These are phyloP conservation scores for Chaetomiaceae sp. DNA, from an alignment of 2,329 filamentous ascomycete genomes.

Conservation along the genomic window DNA sequence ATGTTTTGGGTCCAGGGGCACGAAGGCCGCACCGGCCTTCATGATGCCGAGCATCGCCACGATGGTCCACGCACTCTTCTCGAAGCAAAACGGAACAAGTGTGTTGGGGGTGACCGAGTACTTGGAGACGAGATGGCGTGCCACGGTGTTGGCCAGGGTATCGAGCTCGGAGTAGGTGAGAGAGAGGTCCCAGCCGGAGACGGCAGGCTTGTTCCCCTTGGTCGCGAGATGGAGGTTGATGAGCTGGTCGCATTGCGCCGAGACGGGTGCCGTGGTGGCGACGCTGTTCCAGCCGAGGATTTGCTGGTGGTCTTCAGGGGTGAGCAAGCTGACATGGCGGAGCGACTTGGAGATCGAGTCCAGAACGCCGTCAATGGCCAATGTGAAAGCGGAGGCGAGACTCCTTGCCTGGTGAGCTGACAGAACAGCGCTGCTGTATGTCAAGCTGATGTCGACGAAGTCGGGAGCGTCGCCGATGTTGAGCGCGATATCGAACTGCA, in stretches of 20 bases:
- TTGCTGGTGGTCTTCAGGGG: background rate
- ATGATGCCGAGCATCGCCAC: constrained; percentile 33
- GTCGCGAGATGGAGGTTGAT: constrained; percentile 1
- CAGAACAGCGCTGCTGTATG: constrained; percentile 4
- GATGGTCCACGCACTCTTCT: constrained; percentile 32
- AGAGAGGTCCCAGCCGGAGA: constrained; percentile 30
- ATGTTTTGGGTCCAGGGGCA: constrained; percentile 35
- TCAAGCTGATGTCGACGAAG: constrained; percentile 12
- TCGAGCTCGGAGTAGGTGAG: constrained; percentile 32
- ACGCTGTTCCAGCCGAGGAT: constrained; percentile 2
- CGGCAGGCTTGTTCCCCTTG: constrained; percentile 27
- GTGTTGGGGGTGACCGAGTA: constrained; percentile 29
- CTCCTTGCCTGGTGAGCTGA: background rate
- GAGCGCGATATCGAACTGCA: constrained; percentile 7
- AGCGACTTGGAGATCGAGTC: constrained; percentile 5
- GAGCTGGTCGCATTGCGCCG: constrained; percentile 17
- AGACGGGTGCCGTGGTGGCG: background rate
- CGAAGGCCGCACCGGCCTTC: constrained; percentile 32
- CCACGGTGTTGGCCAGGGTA: constrained; percentile 25
- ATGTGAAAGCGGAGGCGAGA: constrained; percentile 5
- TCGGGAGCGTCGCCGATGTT: constrained; percentile 11
- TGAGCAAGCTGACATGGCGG: background rate
- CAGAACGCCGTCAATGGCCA: constrained; percentile 8
- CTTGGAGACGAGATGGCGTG: constrained; percentile 22
- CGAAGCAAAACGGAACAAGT: constrained; percentile 34